Evolutionary conservation across 352 stramenopile genomes (phyloP), one percentile per base, ranked within the genome.

Genomic region (Globisporangium canariense): DNA sequence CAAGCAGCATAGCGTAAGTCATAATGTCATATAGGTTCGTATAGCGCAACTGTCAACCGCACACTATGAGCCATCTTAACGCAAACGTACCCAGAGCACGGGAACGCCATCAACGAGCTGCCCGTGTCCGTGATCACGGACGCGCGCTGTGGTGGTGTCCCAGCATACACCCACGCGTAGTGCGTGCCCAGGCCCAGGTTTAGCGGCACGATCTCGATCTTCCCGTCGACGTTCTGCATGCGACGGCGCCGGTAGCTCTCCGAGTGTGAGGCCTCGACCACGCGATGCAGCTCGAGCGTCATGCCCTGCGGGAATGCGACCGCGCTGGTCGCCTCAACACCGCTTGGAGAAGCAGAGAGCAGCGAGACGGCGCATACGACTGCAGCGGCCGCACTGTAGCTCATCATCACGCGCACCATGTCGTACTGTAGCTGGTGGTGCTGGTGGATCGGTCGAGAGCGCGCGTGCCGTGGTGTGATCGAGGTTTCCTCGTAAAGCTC

Each of bases 41-140:
- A n/a, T 46, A 40, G 41, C 11, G 20, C 10, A n/a, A 13, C 30
- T 18, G 49, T 20, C 28, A 13, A 28, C 3, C 28, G 4, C 22
- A 25, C 13, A 56, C 6, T n/a, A 25, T 14, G 45, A 53, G 10
- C 4, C 8, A 30, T 40, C 14, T 2, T 38, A 40, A 16, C 9
- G 22, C 32, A 3, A 20, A 76, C 74, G 11, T 69, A 94, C 51
- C 73, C 84, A 0, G 84, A 87, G 75, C 87, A 96, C 14, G 87
- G 87, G 58, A 96, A 90, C 16, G 87, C 87, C 67, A 90, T 88
- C 43, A 93, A 70, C 52, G 70, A 74, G 66, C 85, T 94, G 40
- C 87, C 87, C 3, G 87, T 96, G 67, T 96, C 87, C 0, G 81
- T 75, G 68, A 96, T 93, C 64, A 96, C 83, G 2, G 85, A 93